Evolutionary conservation across 1,139 yeast genomes (phyloP).

Genomic region (Geotrichum citri-aurantii): DNA sequence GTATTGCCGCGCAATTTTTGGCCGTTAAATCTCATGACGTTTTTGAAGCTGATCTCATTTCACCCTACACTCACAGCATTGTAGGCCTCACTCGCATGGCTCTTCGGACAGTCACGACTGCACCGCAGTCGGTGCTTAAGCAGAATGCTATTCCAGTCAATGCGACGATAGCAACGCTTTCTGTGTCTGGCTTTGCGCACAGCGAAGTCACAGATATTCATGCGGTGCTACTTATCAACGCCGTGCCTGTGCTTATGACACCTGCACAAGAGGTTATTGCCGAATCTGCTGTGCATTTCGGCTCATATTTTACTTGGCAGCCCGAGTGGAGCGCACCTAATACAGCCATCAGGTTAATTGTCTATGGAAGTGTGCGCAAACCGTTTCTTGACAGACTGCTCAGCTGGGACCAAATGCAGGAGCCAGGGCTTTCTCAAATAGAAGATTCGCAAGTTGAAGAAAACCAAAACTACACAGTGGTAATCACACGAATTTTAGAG

Average conservation of each 20-base stretch:
- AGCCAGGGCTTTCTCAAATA: conserved; percentile 19
- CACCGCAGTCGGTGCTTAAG: conserved; percentile 5
- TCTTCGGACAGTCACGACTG: conserved; percentile 8
- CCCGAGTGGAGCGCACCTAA: not conserved
- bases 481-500: conserved; percentile 24
- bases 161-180: conserved; percentile 4
- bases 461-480: conserved; percentile 7
- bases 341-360: conserved; percentile 13
- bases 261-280: not conserved
- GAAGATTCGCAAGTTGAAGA: not conserved
- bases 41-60: conserved; percentile 19
- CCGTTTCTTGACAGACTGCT: conserved; percentile 26
- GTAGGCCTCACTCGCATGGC: conserved; percentile 20
- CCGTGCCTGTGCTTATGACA: conserved; percentile 3
- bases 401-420: conserved; percentile 35
- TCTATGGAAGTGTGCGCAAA: conserved; percentile 23
- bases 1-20: conserved; percentile 2
- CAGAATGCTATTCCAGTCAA: conserved; percentile 13
- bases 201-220: conserved; percentile 19
- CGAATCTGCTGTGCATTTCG: conserved; percentile 6
- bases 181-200: not conserved
- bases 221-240: conserved; percentile 5
- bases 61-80: conserved; percentile 23
- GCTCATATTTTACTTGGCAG: conserved; percentile 1
- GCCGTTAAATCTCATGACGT: conserved; percentile 8